Percentiles rank a stretch among this genome's conserved stretches.
These are phyloP conservation scores for Fusarium compactum DNA, from an alignment of 2,329 filamentous ascomycete genomes.

Conservation along the genomic window DNA sequence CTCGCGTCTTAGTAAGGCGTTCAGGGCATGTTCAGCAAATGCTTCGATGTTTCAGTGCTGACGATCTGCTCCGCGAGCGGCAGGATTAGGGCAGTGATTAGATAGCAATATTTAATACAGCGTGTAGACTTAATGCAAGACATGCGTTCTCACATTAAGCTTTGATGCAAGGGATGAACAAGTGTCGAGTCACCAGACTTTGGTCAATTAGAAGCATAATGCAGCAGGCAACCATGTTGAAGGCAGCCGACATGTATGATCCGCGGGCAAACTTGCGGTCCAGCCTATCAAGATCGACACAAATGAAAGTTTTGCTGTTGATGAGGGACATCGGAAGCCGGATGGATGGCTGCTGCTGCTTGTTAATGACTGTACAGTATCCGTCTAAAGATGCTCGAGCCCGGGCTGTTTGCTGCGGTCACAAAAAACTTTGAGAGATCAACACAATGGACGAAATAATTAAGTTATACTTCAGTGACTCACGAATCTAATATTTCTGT, in stretches of 20 bases:
- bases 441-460: background rate
- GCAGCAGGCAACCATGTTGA: background rate
- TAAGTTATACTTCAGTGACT: background rate
- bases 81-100: conserved; percentile 18
- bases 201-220: background rate
- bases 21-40: conserved; percentile 36
- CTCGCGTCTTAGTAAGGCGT: conserved; percentile 45
- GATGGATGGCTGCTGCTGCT: conserved; percentile 21
- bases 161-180: background rate
- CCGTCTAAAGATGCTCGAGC: background rate
- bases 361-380: conserved; percentile 13
- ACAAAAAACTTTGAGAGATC: background rate
- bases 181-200: background rate
- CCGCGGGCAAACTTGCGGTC: conserved; percentile 1
- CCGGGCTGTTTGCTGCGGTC: conserved; percentile 1
- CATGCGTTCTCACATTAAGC: background rate
- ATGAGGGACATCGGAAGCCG: conserved; percentile 34
- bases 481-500: background rate
- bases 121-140: conserved; percentile 13
- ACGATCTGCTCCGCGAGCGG: conserved; percentile 10
- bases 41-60: conserved; percentile 7
- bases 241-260: background rate
- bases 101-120: conserved; percentile 28
- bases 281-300: conserved; percentile 2
- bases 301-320: background rate